phyloP scores from a whole-genome alignment of 176 grass and related monocot species.

The Neostapfia colusana region DNA sequence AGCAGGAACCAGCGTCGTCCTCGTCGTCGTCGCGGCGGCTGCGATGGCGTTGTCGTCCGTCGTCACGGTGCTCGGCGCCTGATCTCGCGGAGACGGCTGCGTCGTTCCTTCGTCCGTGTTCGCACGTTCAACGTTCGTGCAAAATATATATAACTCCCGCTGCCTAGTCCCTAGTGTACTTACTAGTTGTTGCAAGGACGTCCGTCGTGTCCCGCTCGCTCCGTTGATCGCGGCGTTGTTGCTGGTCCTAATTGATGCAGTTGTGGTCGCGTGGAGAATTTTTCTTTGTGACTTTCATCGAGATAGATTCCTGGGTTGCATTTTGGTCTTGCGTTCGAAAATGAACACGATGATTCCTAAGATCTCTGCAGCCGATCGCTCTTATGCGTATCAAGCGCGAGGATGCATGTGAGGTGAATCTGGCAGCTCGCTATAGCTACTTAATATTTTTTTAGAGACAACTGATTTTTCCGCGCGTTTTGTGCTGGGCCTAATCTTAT shows the following conservation, averaged over 20 bases:
- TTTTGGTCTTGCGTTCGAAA: neutral
- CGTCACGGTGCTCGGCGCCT: neutral
- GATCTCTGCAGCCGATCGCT: no score
- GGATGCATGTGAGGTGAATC: no score
- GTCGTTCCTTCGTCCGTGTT: neutral
- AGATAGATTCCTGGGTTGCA: neutral
- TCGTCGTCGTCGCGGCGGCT: neutral
- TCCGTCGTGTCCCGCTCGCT: neutral
- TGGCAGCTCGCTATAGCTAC: no score
- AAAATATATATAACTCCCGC: no score
- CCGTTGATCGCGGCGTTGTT: neutral
- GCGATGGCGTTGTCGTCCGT: neutral
- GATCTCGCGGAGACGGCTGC: neutral
- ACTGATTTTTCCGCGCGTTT: neutral
- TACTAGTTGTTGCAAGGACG: neutral
- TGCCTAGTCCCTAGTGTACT: no score
- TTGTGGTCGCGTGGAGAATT: neutral
- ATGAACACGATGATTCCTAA: neutral
- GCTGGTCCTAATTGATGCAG: neutral
- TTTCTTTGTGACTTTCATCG: neutral
- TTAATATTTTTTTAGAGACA: no score
- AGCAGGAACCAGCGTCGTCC: neutral
- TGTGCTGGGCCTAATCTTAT: neutral
- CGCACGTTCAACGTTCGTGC: no score
- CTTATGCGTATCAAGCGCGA: no score